Conservation (phyloP, 306 rosid genomes). For the Carpinus viminea region DNA sequence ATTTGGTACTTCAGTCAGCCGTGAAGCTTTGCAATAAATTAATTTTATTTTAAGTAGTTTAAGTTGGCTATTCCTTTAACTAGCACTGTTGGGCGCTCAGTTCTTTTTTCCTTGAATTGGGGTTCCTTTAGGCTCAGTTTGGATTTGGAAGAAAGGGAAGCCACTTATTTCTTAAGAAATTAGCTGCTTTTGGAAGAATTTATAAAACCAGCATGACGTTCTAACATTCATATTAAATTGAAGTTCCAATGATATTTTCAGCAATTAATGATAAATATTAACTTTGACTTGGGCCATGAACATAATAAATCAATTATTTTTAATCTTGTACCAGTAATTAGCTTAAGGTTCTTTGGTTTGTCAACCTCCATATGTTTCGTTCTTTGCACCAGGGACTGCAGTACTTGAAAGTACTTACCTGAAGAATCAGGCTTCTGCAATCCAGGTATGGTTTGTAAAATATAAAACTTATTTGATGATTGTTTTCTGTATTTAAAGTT, state of each 20-base stretch:
- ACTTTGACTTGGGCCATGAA: neutral
- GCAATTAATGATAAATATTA: neutral
- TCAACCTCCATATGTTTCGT: slow-evolving; percentile 5
- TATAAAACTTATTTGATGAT: slow-evolving; percentile 20
- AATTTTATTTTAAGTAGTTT: neutral
- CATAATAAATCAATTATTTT: neutral
- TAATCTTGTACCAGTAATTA: neutral
- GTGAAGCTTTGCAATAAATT: neutral
- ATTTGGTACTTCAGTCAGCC: neutral
- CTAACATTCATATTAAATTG: neutral
- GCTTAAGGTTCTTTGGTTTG: slow-evolving; percentile 10
- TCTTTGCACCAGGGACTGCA: slow-evolving; percentile 54
- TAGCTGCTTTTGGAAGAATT: neutral
- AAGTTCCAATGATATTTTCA: neutral
- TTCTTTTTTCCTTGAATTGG: neutral
- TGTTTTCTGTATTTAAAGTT: neutral
- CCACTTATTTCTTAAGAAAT: neutral
- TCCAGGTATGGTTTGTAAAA: slow-evolving; percentile 43
- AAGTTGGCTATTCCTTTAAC: neutral
- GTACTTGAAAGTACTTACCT: slow-evolving; percentile 32
- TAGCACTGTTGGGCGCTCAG: neutral
- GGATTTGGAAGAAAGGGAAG: neutral
- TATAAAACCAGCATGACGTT: neutral
- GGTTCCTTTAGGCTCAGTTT: neutral
- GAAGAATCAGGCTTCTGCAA: slow-evolving; percentile 42